A percentile compares a stretch with the other conserved stretches of the same genome.
These are phyloP conservation scores for Chytriomyces hyalinus DNA, from an alignment of 192 early-diverging fungal genomes.

Conservation along the genomic window DNA sequence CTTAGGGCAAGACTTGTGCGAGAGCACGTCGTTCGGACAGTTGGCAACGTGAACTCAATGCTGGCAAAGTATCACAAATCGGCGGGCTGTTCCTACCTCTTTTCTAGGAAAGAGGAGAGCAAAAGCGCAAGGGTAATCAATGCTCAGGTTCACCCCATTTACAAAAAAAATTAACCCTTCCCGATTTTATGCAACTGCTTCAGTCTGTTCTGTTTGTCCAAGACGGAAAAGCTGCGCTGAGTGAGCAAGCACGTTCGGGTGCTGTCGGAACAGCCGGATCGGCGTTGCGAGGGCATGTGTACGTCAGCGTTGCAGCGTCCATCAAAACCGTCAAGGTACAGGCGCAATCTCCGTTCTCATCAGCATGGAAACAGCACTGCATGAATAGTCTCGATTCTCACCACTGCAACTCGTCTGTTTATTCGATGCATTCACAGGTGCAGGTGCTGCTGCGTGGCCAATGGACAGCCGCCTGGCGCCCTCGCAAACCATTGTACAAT, in stretches of 20 bases:
- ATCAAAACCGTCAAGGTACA: not conserved
- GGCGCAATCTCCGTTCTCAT: no score
- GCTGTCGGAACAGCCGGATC: slow-evolving; percentile 4
- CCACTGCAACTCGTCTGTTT: no score
- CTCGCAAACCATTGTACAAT: not conserved
- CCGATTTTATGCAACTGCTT: not conserved
- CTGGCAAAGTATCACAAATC: no score
- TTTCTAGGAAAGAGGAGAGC: no score
- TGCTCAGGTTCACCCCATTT: no score
- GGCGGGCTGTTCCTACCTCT: no score
- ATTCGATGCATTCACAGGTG: not conserved
- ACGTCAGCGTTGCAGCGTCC: slow-evolving; percentile 1
- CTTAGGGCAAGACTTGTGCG: no score
- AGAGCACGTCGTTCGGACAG: no score
- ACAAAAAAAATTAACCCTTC: not conserved
- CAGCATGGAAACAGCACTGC: no score
- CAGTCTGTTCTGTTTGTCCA: slow-evolving; percentile 16
- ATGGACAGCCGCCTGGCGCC: not conserved
- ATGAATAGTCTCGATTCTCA: no score
- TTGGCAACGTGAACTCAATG: no score
- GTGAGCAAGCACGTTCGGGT: not conserved
- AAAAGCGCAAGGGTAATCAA: no score
- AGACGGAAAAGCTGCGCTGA: slow-evolving; percentile 8
- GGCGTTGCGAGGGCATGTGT: slow-evolving; percentile 15
- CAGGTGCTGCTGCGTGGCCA: not conserved